Base-by-base conservation (phyloP, 1,284 basidiomycete genomes). In the Abortiporus biennis region DNA sequence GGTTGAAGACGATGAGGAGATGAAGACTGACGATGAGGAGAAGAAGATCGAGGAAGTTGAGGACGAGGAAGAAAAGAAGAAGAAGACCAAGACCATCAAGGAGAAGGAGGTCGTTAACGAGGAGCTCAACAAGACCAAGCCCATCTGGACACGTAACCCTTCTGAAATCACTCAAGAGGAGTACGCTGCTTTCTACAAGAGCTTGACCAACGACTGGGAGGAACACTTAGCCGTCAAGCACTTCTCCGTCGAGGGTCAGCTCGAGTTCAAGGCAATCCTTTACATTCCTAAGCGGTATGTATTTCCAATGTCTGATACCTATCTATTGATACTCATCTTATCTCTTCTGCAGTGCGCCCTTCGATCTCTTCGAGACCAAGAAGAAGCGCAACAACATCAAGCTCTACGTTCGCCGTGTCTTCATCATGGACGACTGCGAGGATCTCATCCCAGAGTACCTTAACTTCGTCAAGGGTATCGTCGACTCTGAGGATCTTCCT, bases 341-440 rank as follows among this genome's bases (percentile, higher is more conserved):
- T 19, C 3, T 5, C 16, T 16, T 46, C 33, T 41, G 0, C 43
- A 92, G 91, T 51, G 93, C 93, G 35, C 93, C 95, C 44, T 99
- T 99, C 68, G 96, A 99, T 64, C 85, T 99, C 67, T 99, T 99
- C 71, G 96, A 99, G 78, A 91, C 89, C 55, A 99, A 99, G 89
- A 99, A 99, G 90, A 99, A 99, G 85, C 91, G 95, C 63, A 98
- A 98, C 83, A 99, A 98, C 88, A 98, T 99, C 80, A 99, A 99
- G 78, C 92, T 99, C 66, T 99, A 99, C 68, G 96, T 99, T 57
- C 93, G 96, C 74, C 92, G 96, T 47, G 95, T 99, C 59, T 99
- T 99, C 78, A 99, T 99, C 79, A 97, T 96, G 90, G 95, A 99
- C 71, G 95, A 99, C 73, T 98, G 94, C 67, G 96, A 99, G 74